phyloP scores from a whole-genome alignment of 1,284 basidiomycete genomes.

The Trichosporon coremiiforme region DNA sequence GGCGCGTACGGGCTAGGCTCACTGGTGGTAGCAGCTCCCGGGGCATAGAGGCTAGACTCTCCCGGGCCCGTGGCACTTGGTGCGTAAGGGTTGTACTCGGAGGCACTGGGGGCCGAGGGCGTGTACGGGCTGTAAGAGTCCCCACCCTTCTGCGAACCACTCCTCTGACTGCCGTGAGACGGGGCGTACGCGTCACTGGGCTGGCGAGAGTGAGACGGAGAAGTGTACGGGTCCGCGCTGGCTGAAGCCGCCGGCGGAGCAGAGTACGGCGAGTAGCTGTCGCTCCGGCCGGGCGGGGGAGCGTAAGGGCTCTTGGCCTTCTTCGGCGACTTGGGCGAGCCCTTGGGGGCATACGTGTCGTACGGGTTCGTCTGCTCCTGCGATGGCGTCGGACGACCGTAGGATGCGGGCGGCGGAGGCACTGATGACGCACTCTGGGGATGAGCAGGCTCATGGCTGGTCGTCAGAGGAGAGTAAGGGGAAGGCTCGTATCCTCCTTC shows the following conservation, averaged over 20 bases:
- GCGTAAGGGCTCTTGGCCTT: constrained; percentile 19
- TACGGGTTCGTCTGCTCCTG: constrained; percentile 2
- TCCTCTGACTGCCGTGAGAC: not conserved
- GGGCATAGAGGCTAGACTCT: not conserved
- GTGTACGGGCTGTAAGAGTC: constrained; percentile 18
- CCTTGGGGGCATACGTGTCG: constrained; percentile 18
- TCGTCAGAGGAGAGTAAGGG: not conserved
- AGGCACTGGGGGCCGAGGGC: not conserved
- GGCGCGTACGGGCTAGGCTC: constrained; percentile 24
- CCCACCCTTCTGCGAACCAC: not conserved
- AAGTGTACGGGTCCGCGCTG: not conserved
- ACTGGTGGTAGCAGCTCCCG: not conserved
- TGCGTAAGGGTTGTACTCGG: constrained; percentile 26
- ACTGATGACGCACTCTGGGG: not conserved
- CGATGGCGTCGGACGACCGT: not conserved
- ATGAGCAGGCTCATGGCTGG: constrained; percentile 1
- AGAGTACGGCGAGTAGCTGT: constrained; percentile 13
- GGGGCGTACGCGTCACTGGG: not conserved
- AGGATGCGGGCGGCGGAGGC: not conserved
- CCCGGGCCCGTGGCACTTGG: constrained; percentile 8
- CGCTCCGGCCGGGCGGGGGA: not conserved
- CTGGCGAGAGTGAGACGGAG: constrained; percentile 5
- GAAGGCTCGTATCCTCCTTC: constrained; percentile 21
- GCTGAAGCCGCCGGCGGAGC: not conserved
- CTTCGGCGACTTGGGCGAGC: not conserved